Base-by-base conservation (phyloP, 352 stramenopile species). In the Phytophthora sp. region DNA sequence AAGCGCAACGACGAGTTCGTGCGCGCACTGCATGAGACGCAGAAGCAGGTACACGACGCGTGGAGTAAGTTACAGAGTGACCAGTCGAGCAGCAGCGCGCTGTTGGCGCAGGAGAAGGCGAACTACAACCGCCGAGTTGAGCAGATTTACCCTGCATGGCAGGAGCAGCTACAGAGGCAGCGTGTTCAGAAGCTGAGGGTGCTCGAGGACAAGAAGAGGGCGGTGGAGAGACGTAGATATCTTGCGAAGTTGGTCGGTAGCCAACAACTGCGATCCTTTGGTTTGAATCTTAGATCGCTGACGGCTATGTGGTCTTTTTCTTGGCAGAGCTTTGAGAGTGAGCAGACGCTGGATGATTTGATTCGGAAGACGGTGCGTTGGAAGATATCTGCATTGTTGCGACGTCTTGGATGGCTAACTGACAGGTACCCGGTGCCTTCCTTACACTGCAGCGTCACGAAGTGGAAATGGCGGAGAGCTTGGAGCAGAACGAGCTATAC, bases 401-500 rank as follows among this genome's bases (percentile, higher is more conserved):
- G 51, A 20, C 24, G 6, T 16, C 30, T 63, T 33, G 23, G n/a
- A n/a, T 12, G n/a, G 6, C 24, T 57, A 30, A 27, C 15, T n/a
- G n/a, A n/a, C n/a, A n/a, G n/a, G n/a, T n/a, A n/a, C n/a, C n/a
- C n/a, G n/a, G n/a, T n/a, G n/a, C n/a, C n/a, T n/a, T n/a, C n/a
- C n/a, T 13, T 24, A 44, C 18, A 7, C 49, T 33, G 20, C n/a
- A 94, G 86, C 80, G 61, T 7, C 84, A 92, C 35, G 84, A 93
- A 64, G 86, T 94, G 26, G 79, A 88, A 47, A 63, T 94, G 46
- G 73, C 81, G 0, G 76, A 91, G 53, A 93, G 82, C 44, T 54
- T 94, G 47, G 86, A 90, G 57, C 85, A 89, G 27, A 93, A 93
- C 41, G 86, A 94, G 61, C 69, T 76, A 12, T 87, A 81, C 29